Evolutionary conservation across 2,329 filamentous ascomycete species (phyloP).

Genomic region (Macrophomina tecta): DNA sequence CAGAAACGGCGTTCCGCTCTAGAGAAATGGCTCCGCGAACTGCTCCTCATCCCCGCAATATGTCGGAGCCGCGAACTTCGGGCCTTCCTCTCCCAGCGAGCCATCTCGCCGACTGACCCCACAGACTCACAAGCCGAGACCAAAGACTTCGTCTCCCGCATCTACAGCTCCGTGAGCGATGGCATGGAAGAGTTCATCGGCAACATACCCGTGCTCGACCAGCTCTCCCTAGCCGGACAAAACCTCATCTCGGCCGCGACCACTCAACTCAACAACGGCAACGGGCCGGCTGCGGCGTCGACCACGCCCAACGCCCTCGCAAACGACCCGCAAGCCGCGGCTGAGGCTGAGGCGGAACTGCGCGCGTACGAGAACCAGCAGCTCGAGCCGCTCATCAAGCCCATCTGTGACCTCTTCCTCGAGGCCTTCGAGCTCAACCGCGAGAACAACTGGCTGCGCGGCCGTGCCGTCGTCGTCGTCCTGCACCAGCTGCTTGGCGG

Average conservation of each 20-base stretch:
- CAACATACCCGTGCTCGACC: constrained; percentile 93
- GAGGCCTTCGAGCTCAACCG: constrained; percentile 94
- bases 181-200: constrained; percentile 98
- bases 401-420: constrained; percentile 96
- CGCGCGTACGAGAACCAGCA: constrained; percentile 91
- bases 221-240: constrained; percentile 89
- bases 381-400: constrained; percentile 94
- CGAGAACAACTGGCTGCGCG: constrained; percentile 96
- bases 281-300: constrained; percentile 24
- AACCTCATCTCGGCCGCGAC: constrained; percentile 81
- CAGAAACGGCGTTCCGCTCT: constrained; percentile 84
- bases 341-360: constrained; percentile 90
- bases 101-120: constrained; percentile 71
- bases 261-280: constrained; percentile 53
- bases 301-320: constrained; percentile 56
- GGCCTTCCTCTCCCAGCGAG: constrained; percentile 87
- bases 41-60: constrained; percentile 87
- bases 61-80: constrained; percentile 92
- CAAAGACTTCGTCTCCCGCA: constrained; percentile 84
- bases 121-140: constrained; percentile 69
- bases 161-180: constrained; percentile 96
- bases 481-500: constrained; percentile 94
- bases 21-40: constrained; percentile 78
- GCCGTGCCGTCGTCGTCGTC: constrained; percentile 93
- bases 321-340: constrained; percentile 58